These are phyloP conservation scores for Aphanomyces invadans DNA, from an alignment of 352 stramenopile species.

Conservation along the genomic window DNA sequence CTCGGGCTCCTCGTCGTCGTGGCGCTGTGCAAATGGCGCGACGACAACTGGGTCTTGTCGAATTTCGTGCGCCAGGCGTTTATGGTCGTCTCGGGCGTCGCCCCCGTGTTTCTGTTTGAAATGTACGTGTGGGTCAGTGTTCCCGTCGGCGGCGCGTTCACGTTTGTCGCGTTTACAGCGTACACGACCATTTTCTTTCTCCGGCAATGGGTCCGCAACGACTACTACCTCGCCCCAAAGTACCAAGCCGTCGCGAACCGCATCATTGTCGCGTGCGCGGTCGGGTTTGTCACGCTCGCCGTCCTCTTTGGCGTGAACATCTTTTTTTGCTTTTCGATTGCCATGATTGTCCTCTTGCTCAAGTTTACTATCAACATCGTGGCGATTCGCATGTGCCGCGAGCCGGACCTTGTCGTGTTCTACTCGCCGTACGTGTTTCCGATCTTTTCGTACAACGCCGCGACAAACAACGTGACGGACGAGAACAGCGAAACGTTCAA, in stretches of 20 bases:
- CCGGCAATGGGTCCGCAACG: conserved; percentile 78
- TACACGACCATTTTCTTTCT: conserved; percentile 52
- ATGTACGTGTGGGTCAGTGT: conserved; percentile 65
- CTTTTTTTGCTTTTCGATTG: conserved; percentile 80
- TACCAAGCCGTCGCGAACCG: conserved; percentile 47
- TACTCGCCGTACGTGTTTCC: conserved; percentile 87
- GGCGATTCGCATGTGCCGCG: conserved; percentile 50
- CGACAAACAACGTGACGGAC: conserved; percentile 86
- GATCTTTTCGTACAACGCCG: conserved; percentile 86
- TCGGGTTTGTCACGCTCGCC: conserved; percentile 35
- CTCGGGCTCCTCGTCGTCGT: conserved; percentile 63
- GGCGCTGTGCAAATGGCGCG: conserved; percentile 69
- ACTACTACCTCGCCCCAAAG: conserved; percentile 59
- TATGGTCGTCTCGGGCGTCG: conserved; percentile 29
- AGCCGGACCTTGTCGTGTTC: conserved; percentile 63
- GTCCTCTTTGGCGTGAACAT: conserved; percentile 50
- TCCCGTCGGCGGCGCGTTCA: conserved; percentile 45
- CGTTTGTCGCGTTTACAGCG: conserved; percentile 35
- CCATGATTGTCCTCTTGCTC: conserved; percentile 75
- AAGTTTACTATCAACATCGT: conserved; percentile 57
- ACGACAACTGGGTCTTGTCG: conserved; percentile 60
- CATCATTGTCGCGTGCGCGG: conserved; percentile 36
- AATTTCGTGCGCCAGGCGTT: conserved; percentile 37
- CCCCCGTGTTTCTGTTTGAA: conserved; percentile 67
- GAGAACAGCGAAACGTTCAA: conserved; percentile 61